Conservation (phyloP, 2,329 filamentous ascomycete genomes). For the Lasiodiplodia sp. region DNA sequence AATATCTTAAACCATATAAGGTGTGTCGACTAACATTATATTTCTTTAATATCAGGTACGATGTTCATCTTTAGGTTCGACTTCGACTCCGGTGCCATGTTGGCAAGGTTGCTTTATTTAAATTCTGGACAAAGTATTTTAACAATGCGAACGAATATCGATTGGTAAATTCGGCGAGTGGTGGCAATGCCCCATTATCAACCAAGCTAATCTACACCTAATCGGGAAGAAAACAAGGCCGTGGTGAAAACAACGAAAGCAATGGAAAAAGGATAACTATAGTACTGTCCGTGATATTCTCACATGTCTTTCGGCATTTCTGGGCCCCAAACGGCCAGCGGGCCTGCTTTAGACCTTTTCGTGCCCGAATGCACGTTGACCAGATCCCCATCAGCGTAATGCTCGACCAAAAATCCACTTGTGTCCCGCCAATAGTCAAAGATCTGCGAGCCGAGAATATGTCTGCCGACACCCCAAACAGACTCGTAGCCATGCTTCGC, state of each 20-base stretch:
- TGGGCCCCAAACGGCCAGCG: constrained; percentile 53
- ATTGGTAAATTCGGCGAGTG: too few relatives aligned
- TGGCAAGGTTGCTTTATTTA: background rate
- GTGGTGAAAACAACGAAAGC: too few relatives aligned
- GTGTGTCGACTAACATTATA: background rate
- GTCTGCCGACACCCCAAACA: constrained; percentile 75
- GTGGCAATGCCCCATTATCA: too few relatives aligned
- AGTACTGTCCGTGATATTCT: background rate
- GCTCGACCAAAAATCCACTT: constrained; percentile 69
- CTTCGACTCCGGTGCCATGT: background rate
- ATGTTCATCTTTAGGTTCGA: background rate
- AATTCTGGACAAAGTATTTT: background rate
- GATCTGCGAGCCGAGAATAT: constrained; percentile 73
- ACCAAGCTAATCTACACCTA: too few relatives aligned
- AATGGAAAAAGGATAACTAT: too few relatives aligned
- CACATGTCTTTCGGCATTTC: constrained; percentile 41
- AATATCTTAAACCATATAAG: background rate
- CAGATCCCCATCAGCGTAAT: constrained; percentile 76
- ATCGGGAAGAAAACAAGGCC: too few relatives aligned
- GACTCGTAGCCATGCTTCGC: constrained; percentile 66
- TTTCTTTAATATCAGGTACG: background rate
- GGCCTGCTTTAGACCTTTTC: constrained; percentile 48
- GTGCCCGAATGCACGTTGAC: constrained; percentile 65
- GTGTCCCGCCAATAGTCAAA: constrained; percentile 78
- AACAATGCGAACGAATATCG: too few relatives aligned